These are phyloP conservation scores for Candida dajiaensis DNA, from an alignment of 805 yeast genomes.

Conservation along the genomic window DNA sequence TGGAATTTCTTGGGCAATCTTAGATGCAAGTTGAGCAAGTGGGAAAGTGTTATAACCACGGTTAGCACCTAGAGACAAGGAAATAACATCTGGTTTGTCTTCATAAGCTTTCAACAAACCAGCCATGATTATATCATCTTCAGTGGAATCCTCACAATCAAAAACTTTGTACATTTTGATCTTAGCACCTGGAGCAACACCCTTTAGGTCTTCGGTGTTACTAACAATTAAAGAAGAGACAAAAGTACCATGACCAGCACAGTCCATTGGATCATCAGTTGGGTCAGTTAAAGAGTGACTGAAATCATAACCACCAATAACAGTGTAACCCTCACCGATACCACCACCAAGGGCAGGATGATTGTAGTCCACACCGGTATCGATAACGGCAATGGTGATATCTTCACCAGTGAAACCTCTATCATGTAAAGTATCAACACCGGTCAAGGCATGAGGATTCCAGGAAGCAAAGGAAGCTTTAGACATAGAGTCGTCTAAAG, in stretches of 20 bases:
- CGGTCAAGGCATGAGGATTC: slow-evolving; percentile 8
- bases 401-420: slow-evolving; percentile 6
- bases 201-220: slow-evolving; percentile 2
- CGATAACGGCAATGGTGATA: slow-evolving; percentile 6
- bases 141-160: slow-evolving; percentile 6
- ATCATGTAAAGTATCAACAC: slow-evolving; percentile 4
- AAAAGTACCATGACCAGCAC: slow-evolving; percentile 17
- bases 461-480: neutral
- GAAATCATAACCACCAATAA: slow-evolving; percentile 14
- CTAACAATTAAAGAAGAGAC: slow-evolving; percentile 13
- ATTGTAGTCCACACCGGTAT: slow-evolving; percentile 8
- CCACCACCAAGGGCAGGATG: slow-evolving; percentile 10
- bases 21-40: slow-evolving; percentile 7
- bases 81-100: slow-evolving; percentile 10
- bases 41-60: slow-evolving; percentile 11
- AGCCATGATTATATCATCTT: slow-evolving; percentile 12
- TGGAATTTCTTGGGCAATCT: slow-evolving; percentile 8
- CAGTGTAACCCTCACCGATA: slow-evolving; percentile 6
- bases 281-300: slow-evolving; percentile 5
- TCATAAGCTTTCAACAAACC: slow-evolving; percentile 12
- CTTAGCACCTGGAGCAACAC: slow-evolving; percentile 16
- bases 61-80: slow-evolving; percentile 11
- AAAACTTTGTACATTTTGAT: slow-evolving; percentile 13
- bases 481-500: neutral
- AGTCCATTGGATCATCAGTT: slow-evolving; percentile 10